phyloP scores from a whole-genome alignment of 2,329 filamentous ascomycete genomes.

The Fusarium setosum region DNA sequence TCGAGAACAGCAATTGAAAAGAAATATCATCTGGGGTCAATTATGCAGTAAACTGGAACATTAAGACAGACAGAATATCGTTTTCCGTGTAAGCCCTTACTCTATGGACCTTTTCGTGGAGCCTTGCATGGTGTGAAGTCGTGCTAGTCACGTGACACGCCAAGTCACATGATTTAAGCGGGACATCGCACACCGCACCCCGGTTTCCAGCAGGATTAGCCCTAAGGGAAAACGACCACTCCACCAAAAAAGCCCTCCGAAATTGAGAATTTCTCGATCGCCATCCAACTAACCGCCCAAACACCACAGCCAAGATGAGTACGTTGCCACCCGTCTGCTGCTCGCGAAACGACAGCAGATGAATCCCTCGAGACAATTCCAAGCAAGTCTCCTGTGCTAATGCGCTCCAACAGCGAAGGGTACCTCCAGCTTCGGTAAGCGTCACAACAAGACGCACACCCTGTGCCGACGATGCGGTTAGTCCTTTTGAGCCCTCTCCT shows the following conservation, averaged over 20 bases:
- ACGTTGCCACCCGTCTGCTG: constrained; percentile 50
- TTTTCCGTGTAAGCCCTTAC: too few species aligned
- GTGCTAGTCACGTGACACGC: constrained; percentile 34
- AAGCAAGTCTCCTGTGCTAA: constrained; percentile 39
- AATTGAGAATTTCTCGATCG: constrained; percentile 51
- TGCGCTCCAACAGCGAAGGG: constrained; percentile 61
- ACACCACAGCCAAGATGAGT: constrained; percentile 68
- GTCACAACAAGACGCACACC: constrained; percentile 99
- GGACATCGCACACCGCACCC: constrained; percentile 35
- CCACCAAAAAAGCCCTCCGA: constrained; percentile 52
- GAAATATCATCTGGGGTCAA: neutral
- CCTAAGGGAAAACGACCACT: constrained; percentile 48
- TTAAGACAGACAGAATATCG: too few species aligned
- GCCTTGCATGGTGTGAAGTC: neutral
- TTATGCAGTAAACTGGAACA: too few species aligned
- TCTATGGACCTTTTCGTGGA: too few species aligned
- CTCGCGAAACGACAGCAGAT: constrained; percentile 29
- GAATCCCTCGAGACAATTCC: constrained; percentile 25
- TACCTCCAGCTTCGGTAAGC: constrained; percentile 68
- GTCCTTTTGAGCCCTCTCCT: constrained; percentile 54
- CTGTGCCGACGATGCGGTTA: constrained; percentile 98
- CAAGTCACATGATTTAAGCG: constrained; percentile 46
- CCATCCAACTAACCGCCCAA: constrained; percentile 54
- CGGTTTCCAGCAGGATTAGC: constrained; percentile 48
- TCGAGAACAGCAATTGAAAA: neutral